A percentile compares a stretch with the other conserved stretches of the same genome.
These are phyloP conservation scores for Metschnikowia corniflorae DNA, from an alignment of 805 yeast species.

Conservation along the genomic window DNA sequence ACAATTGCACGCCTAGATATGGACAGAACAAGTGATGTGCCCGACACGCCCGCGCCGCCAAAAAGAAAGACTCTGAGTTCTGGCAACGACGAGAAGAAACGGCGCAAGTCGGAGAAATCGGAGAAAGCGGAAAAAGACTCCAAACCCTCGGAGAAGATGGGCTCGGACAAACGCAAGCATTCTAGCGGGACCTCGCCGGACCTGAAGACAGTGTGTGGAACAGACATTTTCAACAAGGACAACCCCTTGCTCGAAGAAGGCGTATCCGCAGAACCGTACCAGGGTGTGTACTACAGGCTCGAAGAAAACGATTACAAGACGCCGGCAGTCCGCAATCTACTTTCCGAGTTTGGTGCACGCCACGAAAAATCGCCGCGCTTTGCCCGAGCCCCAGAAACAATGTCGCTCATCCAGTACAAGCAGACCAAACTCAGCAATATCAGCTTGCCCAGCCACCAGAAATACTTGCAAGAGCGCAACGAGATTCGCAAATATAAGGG, in stretches of 20 bases:
- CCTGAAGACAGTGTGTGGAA: neutral
- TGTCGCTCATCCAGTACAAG: slow-evolving; percentile 27
- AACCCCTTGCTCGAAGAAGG: slow-evolving; percentile 43
- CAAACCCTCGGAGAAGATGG: neutral
- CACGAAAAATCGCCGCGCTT: slow-evolving; percentile 5
- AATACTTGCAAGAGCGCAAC: slow-evolving; percentile 32
- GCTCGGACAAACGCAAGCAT: slow-evolving; percentile 17
- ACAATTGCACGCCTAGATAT: slow-evolving; percentile 30
- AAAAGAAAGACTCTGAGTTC: slow-evolving; percentile 20
- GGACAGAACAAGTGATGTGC: slow-evolving; percentile 23
- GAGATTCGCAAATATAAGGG: slow-evolving; percentile 24
- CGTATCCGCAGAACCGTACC: slow-evolving; percentile 44
- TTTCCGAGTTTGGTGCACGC: slow-evolving; percentile 19
- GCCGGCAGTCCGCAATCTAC: slow-evolving; percentile 25
- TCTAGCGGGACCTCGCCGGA: slow-evolving; percentile 10
- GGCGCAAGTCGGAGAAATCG: slow-evolving; percentile 21
- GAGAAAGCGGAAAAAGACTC: slow-evolving; percentile 7
- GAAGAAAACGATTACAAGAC: slow-evolving; percentile 45
- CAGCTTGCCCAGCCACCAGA: slow-evolving; percentile 32
- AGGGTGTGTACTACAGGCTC: slow-evolving; percentile 49
- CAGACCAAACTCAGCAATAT: slow-evolving; percentile 29
- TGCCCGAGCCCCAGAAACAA: slow-evolving; percentile 8
- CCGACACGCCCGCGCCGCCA: slow-evolving; percentile 13
- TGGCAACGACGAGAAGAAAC: slow-evolving; percentile 33
- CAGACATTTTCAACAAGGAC: slow-evolving; percentile 32